Conservation (phyloP, 2,329 filamentous ascomycete species). For the Fusarium globosum region DNA sequence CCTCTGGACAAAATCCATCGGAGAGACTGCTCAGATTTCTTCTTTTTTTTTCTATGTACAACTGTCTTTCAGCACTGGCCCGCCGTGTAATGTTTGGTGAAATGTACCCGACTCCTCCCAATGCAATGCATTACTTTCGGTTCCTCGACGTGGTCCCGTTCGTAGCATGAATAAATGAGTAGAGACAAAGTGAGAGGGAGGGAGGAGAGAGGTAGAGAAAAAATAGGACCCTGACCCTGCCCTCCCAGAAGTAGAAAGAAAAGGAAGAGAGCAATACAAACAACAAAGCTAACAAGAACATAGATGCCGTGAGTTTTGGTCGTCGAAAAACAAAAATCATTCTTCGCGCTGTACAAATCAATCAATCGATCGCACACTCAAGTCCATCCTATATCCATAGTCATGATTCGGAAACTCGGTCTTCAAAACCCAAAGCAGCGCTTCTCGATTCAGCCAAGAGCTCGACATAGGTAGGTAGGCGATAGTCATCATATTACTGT, state of each 20-base stretch:
- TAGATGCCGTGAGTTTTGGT: slow-evolving; percentile 38
- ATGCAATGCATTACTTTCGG: slow-evolving; percentile 46
- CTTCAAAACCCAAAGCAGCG: not conserved
- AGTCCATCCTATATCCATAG: slow-evolving; percentile 24
- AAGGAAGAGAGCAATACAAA: slow-evolving; percentile 6
- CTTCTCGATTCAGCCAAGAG: not conserved
- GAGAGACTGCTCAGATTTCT: slow-evolving; percentile 35
- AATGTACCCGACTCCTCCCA: slow-evolving; percentile 44
- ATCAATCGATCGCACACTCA: slow-evolving; percentile 16
- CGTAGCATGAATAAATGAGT: slow-evolving; percentile 16
- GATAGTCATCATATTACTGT: not conserved
- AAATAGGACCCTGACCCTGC: not conserved
- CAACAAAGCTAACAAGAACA: slow-evolving; percentile 19
- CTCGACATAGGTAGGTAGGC: not conserved
- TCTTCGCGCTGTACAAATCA: slow-evolving; percentile 13
- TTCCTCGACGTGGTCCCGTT: slow-evolving; percentile 35
- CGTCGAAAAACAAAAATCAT: slow-evolving; percentile 5
- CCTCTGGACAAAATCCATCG: slow-evolving; percentile 10
- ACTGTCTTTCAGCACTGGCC: slow-evolving; percentile 43
- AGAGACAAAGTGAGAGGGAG: not conserved
- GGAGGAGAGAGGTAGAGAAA: not conserved
- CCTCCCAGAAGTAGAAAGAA: not conserved
- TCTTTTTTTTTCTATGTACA: slow-evolving; percentile 43
- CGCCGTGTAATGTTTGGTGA: slow-evolving; percentile 23
- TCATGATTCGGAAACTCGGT: slow-evolving; percentile 24